Evolutionary conservation across 176 grass and related monocot genomes (phyloP), one percentile per base, ranked within the genome.

Genomic region (Puccinellia tenuiflora): DNA sequence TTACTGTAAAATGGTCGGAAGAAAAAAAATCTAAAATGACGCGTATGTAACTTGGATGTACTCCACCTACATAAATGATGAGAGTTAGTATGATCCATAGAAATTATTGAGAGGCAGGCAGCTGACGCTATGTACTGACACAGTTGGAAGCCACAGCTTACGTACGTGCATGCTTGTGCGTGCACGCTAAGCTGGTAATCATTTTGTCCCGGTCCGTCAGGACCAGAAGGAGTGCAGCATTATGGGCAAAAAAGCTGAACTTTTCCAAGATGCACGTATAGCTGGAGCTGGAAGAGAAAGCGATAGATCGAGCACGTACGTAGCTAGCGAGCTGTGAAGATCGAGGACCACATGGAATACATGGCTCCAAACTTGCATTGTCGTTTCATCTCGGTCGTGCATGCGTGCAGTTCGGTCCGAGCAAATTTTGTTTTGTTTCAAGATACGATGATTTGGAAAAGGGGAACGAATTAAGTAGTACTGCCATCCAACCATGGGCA

Each of bases 131-230:
- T 18, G 20, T 53, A 53, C n/a, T n/a, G n/a, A n/a, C n/a, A n/a
- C n/a, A n/a, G n/a, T n/a, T n/a, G n/a, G n/a, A n/a, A n/a, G n/a
- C n/a, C n/a, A 34, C 37, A 69, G 37, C 37, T 24, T 26, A 17
- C n/a, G 38, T 45, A 84, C 66, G 10, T 42, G 48, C 79, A 47
- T 75, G 87, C 40, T 69, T 89, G 20, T 89, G 46, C 77, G 60
- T 85, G 87, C 77, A 69, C 38, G 77, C 50, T 81, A 81, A 81
- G 70, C 77, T 10, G 24, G n/a, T 25, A 76, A 77, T 81, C 39
- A 80, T 69, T 65, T 68, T 33, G 68, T 65, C 10, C 26, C 28
- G 39, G 29, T 14, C 68, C 7, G 38, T n/a, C 9, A 30, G 54
- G 20, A 16, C 43, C 74, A 21, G 38, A 84, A 68, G 43, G 43